Base-by-base conservation (phyloP, 768 basidiomycete genomes). In the Asterophora lycoperdoides region DNA sequence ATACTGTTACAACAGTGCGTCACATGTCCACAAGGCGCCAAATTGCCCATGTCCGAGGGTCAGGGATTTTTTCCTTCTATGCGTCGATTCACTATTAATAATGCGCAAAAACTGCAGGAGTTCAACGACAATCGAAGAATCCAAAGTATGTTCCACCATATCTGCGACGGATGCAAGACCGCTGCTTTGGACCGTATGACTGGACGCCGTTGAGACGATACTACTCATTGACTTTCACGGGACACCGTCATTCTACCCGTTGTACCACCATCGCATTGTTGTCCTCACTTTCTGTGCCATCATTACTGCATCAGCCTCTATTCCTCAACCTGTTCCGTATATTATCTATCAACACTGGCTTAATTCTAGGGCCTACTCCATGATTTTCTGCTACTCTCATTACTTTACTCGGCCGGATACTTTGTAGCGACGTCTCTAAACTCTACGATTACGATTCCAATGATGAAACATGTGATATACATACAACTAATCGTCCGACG, bases 71-170 rank as follows among this genome's bases (percentile, higher is more conserved):
- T 42, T 37, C 13, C 19, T 30, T n/a, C 6, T 23, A 30, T 38
- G 15, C 15, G 15, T 37, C n/a, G 19, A 1, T 36, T 5, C 36
- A 30, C 33, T 15, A 18, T 23, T 23, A 26, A 41, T 43, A 2
- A 55, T 45, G 32, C 20, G 11, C 35, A 18, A 17, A n/a, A 17
- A 41, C 11, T 41, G 19, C 51, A 78, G 76, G 60, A 54, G 29
- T 61, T 65, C 30, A 52, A 64, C 41, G 82, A 85, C 56, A 60
- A 79, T 33, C 73, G 78, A 46, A 72, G 75, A 34, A 80, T 87
- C 33, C 67, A 75, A 49, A 88, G 80, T 62, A 70, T 86, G 63
- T 83, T 87, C 56, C 83, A 84, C 56, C 74, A 75, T 49, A 69
- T 76, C 48, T 86, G 84, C 66, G 84, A 83, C 4, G 54, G 41